These are phyloP conservation scores for Lipomyces sp. DNA, from an alignment of 805 yeast genomes.

Conservation along the genomic window DNA sequence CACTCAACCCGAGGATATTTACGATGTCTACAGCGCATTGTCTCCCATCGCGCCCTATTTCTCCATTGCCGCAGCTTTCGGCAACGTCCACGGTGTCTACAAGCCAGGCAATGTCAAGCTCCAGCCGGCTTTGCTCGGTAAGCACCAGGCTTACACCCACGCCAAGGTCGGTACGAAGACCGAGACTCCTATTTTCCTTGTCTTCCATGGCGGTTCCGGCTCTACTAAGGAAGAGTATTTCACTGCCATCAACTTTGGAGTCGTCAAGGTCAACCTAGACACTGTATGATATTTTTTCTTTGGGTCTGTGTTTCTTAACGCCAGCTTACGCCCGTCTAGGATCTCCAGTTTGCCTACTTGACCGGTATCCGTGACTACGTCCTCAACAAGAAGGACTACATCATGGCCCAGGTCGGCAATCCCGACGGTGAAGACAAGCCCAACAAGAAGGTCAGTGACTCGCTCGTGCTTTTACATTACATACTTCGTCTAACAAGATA, in stretches of 20 bases:
- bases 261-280: constrained; percentile 98
- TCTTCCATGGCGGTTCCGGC: constrained; percentile 99
- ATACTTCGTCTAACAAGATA: not conserved
- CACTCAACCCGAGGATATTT: constrained; percentile 96
- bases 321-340: constrained; percentile 44
- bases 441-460: constrained; percentile 72
- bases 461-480: not conserved
- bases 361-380: constrained; percentile 97
- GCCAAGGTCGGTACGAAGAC: constrained; percentile 59
- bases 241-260: constrained; percentile 90
- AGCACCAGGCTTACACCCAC: constrained; percentile 89
- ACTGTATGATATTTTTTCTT: constrained; percentile 50
- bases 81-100: constrained; percentile 99
- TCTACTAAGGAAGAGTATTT: constrained; percentile 90
- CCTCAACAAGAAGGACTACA: constrained; percentile 93
- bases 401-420: constrained; percentile 90
- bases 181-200: constrained; percentile 84
- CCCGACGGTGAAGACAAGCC: constrained; percentile 99
- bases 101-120: constrained; percentile 97
- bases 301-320: not conserved
- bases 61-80: constrained; percentile 99
- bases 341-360: constrained; percentile 98
- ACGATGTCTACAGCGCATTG: constrained; percentile 86
- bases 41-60: constrained; percentile 93
- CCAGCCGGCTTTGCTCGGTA: constrained; percentile 91